phyloP scores from a whole-genome alignment of 192 early-diverging fungal genomes.

The Coemansia sp. region DNA sequence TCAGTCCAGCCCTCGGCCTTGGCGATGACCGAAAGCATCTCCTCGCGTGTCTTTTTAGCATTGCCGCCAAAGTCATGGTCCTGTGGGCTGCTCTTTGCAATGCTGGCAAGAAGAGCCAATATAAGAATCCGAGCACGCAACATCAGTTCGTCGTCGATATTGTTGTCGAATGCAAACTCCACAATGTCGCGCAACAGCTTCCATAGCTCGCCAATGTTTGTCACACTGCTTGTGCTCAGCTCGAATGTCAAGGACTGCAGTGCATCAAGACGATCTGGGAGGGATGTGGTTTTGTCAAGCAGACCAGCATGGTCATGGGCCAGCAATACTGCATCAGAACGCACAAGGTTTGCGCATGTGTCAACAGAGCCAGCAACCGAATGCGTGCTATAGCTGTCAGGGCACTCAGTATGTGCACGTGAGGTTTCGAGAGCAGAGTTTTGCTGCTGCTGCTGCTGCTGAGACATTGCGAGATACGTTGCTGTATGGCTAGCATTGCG shows the following conservation, averaged over 20 bases:
- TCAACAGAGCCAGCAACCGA: background rate
- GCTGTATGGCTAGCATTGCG: background rate
- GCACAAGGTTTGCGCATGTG: background rate
- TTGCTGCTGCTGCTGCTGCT: conserved; percentile 1
- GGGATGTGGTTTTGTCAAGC: conserved; percentile 10
- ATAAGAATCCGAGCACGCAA: conserved; percentile 22
- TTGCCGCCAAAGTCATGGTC: conserved; percentile 17
- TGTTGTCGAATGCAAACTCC: conserved; percentile 23
- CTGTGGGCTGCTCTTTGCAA: conserved; percentile 16
- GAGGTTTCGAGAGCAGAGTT: background rate
- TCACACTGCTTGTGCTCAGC: conserved; percentile 13
- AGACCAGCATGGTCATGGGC: conserved; percentile 12
- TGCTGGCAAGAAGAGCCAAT: conserved; percentile 21
- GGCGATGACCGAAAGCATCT: conserved; percentile 30
- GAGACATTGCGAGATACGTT: background rate
- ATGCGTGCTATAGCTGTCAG: background rate
- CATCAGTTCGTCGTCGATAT: background rate
- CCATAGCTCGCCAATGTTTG: conserved; percentile 40
- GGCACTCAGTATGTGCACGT: background rate
- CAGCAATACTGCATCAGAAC: conserved; percentile 33
- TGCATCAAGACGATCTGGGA: conserved; percentile 30
- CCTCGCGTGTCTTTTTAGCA: conserved; percentile 13
- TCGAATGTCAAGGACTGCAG: conserved; percentile 18
- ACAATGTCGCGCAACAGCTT: conserved; percentile 25
- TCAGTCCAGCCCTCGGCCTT: conserved; percentile 33